These are phyloP conservation scores for Brassica rapa DNA, from an alignment of 345 rosid genomes.

Conservation along the genomic window DNA sequence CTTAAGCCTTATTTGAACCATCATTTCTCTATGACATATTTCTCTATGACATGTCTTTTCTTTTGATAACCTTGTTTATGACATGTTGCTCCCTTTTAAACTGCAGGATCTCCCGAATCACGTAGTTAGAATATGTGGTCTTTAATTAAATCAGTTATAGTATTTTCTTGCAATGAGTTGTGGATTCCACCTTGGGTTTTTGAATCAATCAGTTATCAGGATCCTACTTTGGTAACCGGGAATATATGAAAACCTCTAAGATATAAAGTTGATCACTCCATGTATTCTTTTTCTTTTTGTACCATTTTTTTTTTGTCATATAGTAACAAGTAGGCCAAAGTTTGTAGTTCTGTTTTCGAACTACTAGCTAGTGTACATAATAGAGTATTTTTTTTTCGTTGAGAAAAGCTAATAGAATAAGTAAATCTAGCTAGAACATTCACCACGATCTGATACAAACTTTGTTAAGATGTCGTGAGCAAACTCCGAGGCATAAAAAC, in stretches of 20 bases:
- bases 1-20: conserved; percentile 12
- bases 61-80: conserved; percentile 36
- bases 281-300: background rate
- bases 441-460: background rate
- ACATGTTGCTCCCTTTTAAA: conserved; percentile 24
- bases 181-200: conserved; percentile 1
- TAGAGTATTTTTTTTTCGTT: background rate
- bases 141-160: background rate
- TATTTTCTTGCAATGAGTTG: background rate
- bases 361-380: background rate
- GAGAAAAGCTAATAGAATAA: background rate
- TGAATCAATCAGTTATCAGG: conserved; percentile 1
- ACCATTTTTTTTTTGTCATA: background rate
- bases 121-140: conserved; percentile 13
- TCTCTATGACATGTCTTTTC: conserved; percentile 15
- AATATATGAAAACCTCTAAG: too few relatives aligned
- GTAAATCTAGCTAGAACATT: background rate
- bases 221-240: conserved; percentile 2
- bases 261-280: too few relatives aligned
- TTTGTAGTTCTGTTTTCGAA: background rate
- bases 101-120: conserved; percentile 26
- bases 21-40: conserved; percentile 29
- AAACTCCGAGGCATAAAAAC: background rate
- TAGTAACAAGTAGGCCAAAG: background rate
- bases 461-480: background rate